These are phyloP conservation scores for Xylariaceae sp. DNA, from an alignment of 2,329 filamentous ascomycete species.

Conservation along the genomic window DNA sequence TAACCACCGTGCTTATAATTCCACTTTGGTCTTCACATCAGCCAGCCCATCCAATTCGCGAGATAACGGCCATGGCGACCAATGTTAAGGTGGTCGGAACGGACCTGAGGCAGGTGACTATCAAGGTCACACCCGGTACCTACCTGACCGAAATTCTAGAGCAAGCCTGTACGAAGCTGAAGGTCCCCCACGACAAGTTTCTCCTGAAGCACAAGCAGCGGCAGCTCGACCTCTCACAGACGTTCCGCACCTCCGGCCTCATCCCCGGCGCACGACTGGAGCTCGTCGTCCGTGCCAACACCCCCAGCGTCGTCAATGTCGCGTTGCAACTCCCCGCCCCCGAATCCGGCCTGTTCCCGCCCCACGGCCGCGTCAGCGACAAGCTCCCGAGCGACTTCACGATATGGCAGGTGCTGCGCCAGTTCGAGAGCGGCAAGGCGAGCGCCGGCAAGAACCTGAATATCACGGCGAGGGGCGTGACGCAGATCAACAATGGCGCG, in stretches of 20 bases:
- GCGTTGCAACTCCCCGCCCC: constrained; percentile 78
- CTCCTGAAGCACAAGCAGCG: constrained; percentile 87
- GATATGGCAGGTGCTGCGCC: constrained; percentile 82
- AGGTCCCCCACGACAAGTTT: constrained; percentile 66
- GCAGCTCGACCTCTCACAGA: constrained; percentile 75
- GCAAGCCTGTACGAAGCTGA: constrained; percentile 81
- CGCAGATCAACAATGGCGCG: constrained; percentile 50
- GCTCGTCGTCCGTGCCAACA: constrained; percentile 80
- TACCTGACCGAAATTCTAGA: constrained; percentile 79
- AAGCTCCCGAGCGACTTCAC: constrained; percentile 86
- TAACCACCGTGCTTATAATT: too few species aligned
- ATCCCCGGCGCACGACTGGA: constrained; percentile 84
- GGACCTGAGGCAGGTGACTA: constrained; percentile 66
- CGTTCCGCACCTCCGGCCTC: constrained; percentile 78
- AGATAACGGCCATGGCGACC: constrained; percentile 59
- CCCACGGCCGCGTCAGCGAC: constrained; percentile 66
- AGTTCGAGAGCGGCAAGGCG: constrained; percentile 76
- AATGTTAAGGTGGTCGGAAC: constrained; percentile 85
- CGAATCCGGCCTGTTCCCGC: constrained; percentile 55
- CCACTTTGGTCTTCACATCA: background rate
- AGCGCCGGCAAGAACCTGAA: constrained; percentile 61
- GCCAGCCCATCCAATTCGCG: background rate
- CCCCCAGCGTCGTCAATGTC: constrained; percentile 78
- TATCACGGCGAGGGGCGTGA: constrained; percentile 76
- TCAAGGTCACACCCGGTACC: constrained; percentile 79